Evolutionary conservation across 495 filamentous ascomycete species (phyloP), one percentile per base, ranked within the genome.

Genomic region (Podospora conica): DNA sequence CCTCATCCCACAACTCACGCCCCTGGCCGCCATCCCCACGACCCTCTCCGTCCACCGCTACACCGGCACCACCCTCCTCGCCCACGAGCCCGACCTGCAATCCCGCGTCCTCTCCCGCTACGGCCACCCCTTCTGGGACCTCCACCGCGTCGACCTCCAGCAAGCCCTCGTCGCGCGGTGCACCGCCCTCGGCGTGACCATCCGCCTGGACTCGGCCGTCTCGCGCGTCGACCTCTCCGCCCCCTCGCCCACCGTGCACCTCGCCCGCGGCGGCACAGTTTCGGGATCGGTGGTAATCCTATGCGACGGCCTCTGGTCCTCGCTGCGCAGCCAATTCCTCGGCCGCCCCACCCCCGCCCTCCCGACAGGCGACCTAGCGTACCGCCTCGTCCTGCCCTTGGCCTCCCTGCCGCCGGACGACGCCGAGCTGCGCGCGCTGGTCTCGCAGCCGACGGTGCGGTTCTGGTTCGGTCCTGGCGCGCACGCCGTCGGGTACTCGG

Each of bases 401-500:
- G 73, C 79, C 21, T 77, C 87, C 57, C 75, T 87, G 57, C 72
- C 74, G 23, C 79, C 80, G 22, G 75, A 78, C 29, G 79, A 81
- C 55, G 76, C 82, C 12, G 75, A 75, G 1, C 71, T 87, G 2
- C 63, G 60, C 20, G 61, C 78, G 56, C 75, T 81, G 65, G 79
- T 87, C 0, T 60, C 71, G 8, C 76, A 85, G 21, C 83, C 87
- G 0, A 81, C 82, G 18, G 87, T 91, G 15, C 82, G 90, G 65
- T 88, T 90, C 69, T 92, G 90, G 90, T 71, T 90, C 27, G 89
- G 90, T 0, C 85, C 86, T 2, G 64, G 72, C 10, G 77, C 76
- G 7, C 87, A 89, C 66, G 81, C 82, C 3, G 85, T 87, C 2
- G 84, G 81, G 24, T 89, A 89, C 63, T 77, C 84, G 11, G 76